A percentile compares a stretch with the other conserved stretches of the same genome.
These are phyloP conservation scores for Phytophthora capsici DNA, from an alignment of 352 stramenopile genomes.

Conservation along the genomic window DNA sequence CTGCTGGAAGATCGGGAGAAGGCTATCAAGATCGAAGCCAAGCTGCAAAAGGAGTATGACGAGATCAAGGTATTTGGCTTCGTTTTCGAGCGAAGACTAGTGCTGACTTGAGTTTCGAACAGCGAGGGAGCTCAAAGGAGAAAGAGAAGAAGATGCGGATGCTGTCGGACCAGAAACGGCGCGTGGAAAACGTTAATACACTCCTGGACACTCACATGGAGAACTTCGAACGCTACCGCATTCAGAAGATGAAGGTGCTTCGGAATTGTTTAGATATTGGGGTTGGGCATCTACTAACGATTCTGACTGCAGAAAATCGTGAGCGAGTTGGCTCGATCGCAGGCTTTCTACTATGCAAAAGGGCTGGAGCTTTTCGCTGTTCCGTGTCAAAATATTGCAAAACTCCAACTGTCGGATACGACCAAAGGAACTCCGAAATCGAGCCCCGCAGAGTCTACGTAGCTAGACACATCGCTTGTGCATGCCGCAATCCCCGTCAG, in stretches of 20 bases:
- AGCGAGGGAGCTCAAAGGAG: slow-evolving; percentile 65
- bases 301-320: slow-evolving; percentile 63
- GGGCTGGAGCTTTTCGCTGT: slow-evolving; percentile 71
- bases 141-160: slow-evolving; percentile 86
- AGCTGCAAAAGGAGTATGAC: slow-evolving; percentile 83
- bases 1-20: slow-evolving; percentile 87
- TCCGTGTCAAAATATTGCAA: slow-evolving; percentile 57
- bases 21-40: slow-evolving; percentile 75
- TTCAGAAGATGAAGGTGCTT: slow-evolving; percentile 80
- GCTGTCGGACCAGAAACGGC: slow-evolving; percentile 83
- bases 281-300: neutral
- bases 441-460: slow-evolving; percentile 11
- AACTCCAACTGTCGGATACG: slow-evolving; percentile 31
- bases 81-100: too few species aligned
- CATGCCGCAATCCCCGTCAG: too few species aligned
- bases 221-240: slow-evolving; percentile 76
- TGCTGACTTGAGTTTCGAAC: neutral
- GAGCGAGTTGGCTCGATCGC: slow-evolving; percentile 70
- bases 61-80: slow-evolving; percentile 44
- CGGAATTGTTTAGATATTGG: neutral
- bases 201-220: slow-evolving; percentile 79
- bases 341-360: slow-evolving; percentile 82
- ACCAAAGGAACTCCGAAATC: slow-evolving; percentile 17
- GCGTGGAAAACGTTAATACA: slow-evolving; percentile 82
- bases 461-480: too few species aligned